Base-by-base conservation (phyloP, 768 basidiomycete species). In the Suillus occidentalis region DNA sequence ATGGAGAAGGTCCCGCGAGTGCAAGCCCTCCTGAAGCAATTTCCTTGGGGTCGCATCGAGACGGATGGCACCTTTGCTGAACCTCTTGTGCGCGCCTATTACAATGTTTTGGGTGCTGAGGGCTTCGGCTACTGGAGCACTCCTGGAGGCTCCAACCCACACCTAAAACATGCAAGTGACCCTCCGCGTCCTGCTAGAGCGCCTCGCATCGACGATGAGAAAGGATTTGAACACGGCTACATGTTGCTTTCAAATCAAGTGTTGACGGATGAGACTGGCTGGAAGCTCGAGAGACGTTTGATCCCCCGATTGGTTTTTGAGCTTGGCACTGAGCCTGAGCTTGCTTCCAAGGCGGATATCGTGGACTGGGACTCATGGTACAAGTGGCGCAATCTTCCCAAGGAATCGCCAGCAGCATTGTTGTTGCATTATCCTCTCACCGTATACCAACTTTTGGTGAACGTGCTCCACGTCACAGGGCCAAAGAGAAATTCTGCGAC, bases 321-420 rank as follows among this genome's bases (percentile, higher is more conserved):
- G 47, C 65, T 69, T 39, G 70, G 69, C 18, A 64, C 69, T 36
- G 76, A 79, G 58, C 75, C 69, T 2, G 58, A 60, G 39, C 71
- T 76, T 14, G 65, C 68, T 68, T 67, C 75, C 66, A 65, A 73
- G 59, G 69, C 62, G 37, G 72, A 76, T 22, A 69, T 80, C 40
- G 67, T 70, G 34, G 79, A 76, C 63, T 84, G 83, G 83, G 73
- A 72, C 39, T 77, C 79, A 31, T 84, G 81, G 72, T 80, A 83
- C 68, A 66, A 75, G 56, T 83, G 82, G 83, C 78, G 83, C 43
- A 74, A 76, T 56, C 69, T 84, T 25, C 77, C 83, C 42, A 70
- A 81, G 45, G 70, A 72, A 31, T 82, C 82, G 25, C 80, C 81
- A 9, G 81, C 80, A 0, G 80, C 77, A 31, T 72, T 84, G 43